Conservation (phyloP, 106 monocot species). For the Triglochin maritima region DNA sequence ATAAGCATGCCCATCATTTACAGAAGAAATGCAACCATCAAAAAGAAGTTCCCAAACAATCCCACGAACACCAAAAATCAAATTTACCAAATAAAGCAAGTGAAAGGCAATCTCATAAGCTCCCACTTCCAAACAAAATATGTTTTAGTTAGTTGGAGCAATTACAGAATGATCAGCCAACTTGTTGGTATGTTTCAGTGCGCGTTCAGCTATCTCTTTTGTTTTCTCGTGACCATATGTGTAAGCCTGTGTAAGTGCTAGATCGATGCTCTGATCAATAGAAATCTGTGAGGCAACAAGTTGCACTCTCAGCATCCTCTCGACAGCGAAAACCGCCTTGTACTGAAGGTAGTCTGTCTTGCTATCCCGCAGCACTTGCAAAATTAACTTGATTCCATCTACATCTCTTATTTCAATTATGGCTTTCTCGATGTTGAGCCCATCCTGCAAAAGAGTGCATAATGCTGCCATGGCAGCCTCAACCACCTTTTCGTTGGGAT, state of each 20-base stretch:
- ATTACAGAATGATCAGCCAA: slow-evolving; percentile 82
- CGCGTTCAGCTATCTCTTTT: slow-evolving; percentile 63
- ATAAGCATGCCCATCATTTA: too few species aligned
- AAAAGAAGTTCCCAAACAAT: too few species aligned
- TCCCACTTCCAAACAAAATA: not conserved
- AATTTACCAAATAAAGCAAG: too few species aligned
- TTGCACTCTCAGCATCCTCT: slow-evolving; percentile 77
- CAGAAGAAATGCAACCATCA: too few species aligned
- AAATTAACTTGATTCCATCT: slow-evolving; percentile 50
- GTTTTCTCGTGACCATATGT: slow-evolving; percentile 55
- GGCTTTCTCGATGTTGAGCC: slow-evolving; percentile 26
- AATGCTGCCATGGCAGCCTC: slow-evolving; percentile 16
- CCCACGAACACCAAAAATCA: too few species aligned
- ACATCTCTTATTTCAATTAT: slow-evolving; percentile 40
- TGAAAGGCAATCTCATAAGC: too few species aligned
- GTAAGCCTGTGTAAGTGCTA: slow-evolving; percentile 65
- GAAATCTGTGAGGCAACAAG: slow-evolving; percentile 49
- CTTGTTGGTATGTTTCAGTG: slow-evolving; percentile 67
- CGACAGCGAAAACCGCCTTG: slow-evolving; percentile 75
- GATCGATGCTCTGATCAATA: slow-evolving; percentile 42
- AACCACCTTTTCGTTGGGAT: slow-evolving; percentile 18
- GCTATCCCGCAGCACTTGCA: slow-evolving; percentile 49
- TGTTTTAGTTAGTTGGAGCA: slow-evolving; percentile 15
- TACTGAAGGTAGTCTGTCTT: slow-evolving; percentile 39
- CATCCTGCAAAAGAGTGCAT: slow-evolving; percentile 19